These are phyloP conservation scores for Gnaphalium uliginosum DNA, from an alignment of 129 eudicot genomes.

Conservation along the genomic window DNA sequence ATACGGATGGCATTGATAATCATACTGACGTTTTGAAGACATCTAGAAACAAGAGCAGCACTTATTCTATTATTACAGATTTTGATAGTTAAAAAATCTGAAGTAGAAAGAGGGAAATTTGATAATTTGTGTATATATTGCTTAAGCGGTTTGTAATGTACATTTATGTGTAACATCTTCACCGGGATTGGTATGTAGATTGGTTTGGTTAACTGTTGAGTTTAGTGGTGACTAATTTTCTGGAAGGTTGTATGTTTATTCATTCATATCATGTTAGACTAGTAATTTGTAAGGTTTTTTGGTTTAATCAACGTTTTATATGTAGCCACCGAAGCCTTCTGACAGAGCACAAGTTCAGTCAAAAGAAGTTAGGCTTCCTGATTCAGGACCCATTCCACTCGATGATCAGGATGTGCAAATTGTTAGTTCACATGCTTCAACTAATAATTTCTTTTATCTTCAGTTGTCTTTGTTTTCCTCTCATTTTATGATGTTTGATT, in stretches of 20 bases:
- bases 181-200: neutral
- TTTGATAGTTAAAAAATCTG: neutral
- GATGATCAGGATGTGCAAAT: constrained; percentile 98
- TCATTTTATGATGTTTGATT: constrained; percentile 13
- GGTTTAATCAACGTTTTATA: constrained; percentile 1
- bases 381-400: constrained; percentile 72
- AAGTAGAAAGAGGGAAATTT: constrained; percentile 11
- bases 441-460: constrained; percentile 13
- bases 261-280: constrained; percentile 4
- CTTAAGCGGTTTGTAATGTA: constrained; percentile 5
- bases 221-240: neutral
- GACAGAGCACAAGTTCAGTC: constrained; percentile 90
- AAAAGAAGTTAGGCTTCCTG: constrained; percentile 90
- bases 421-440: constrained; percentile 47
- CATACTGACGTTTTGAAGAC: too few species aligned
- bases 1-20: too few species aligned
- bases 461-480: constrained; percentile 3
- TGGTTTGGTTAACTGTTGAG: constrained; percentile 11
- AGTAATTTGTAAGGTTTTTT: neutral
- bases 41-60: neutral
- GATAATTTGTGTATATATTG: neutral
- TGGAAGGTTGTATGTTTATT: constrained; percentile 12
- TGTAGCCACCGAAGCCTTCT: constrained; percentile 84
- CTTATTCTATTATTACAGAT: neutral
- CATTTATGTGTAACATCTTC: neutral